phyloP scores from a whole-genome alignment of 805 yeast genomes.

The Debaryomyces castellii region DNA sequence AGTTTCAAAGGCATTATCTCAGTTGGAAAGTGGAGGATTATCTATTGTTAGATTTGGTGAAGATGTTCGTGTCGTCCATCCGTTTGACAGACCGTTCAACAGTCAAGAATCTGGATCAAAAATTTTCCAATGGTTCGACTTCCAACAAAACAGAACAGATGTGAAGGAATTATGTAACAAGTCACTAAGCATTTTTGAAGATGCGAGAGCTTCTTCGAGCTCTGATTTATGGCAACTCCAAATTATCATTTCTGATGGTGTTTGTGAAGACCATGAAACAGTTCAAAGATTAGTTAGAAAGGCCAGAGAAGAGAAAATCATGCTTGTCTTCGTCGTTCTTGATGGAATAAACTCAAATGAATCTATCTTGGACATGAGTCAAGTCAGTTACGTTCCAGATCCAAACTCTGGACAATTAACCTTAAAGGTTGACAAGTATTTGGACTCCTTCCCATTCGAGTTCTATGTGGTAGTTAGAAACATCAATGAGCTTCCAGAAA shows the following conservation, averaged over 20 bases:
- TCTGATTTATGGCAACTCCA: slow-evolving; percentile 89
- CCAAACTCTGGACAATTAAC: slow-evolving; percentile 61
- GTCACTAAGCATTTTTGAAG: slow-evolving; percentile 72
- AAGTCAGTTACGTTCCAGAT: slow-evolving; percentile 79
- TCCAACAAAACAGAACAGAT: slow-evolving; percentile 85
- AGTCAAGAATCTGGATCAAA: slow-evolving; percentile 75
- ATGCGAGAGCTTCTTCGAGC: slow-evolving; percentile 46
- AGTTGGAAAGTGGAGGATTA: slow-evolving; percentile 90
- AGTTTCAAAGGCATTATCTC: slow-evolving; percentile 90
- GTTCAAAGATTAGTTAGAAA: slow-evolving; percentile 81
- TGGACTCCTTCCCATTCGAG: slow-evolving; percentile 95
- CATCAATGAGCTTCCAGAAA: slow-evolving; percentile 86
- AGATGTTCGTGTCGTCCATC: slow-evolving; percentile 78
- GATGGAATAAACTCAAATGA: slow-evolving; percentile 85
- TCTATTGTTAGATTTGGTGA: slow-evolving; percentile 91
- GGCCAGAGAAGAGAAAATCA: slow-evolving; percentile 88
- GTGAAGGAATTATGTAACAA: slow-evolving; percentile 69
- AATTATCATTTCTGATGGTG: slow-evolving; percentile 93
- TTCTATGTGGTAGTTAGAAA: slow-evolving; percentile 92
- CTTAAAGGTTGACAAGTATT: slow-evolving; percentile 76
- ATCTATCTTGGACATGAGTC: slow-evolving; percentile 92
- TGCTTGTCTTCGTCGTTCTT: slow-evolving; percentile 92
- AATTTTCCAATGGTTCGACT: slow-evolving; percentile 84
- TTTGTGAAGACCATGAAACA: slow-evolving; percentile 90
- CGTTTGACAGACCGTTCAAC: slow-evolving; percentile 82